Evolutionary conservation across 2,329 filamentous ascomycete species (phyloP).

Genomic region (Cladosporium sp.): DNA sequence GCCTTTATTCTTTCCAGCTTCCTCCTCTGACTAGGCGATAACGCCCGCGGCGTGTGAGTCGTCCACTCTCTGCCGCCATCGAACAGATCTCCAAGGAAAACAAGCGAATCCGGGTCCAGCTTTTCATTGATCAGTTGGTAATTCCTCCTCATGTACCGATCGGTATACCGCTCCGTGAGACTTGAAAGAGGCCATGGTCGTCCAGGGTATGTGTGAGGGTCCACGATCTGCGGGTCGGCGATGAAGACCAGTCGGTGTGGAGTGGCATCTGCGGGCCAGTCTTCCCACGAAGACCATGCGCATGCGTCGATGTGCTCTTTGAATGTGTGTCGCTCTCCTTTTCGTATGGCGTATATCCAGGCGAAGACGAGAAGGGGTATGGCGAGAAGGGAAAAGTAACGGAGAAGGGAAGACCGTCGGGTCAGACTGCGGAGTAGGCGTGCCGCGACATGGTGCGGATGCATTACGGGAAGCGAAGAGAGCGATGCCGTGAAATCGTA

Average conservation of each 20-base stretch:
- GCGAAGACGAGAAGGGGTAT: constrained; percentile 50
- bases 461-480: constrained; percentile 8
- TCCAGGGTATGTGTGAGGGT: constrained; percentile 90
- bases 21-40: constrained; percentile 19
- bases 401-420: constrained; percentile 3
- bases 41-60: constrained; percentile 40
- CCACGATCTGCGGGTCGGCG: constrained; percentile 85
- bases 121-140: constrained; percentile 71
- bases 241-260: constrained; percentile 82
- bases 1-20: constrained; percentile 16
- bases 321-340: constrained; percentile 80
- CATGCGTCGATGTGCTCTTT: constrained; percentile 63
- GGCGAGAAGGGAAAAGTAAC: constrained; percentile 5
- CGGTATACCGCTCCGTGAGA: constrained; percentile 66
- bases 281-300: constrained; percentile 82
- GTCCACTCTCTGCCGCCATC: constrained; percentile 96
- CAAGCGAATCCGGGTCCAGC: constrained; percentile 76
- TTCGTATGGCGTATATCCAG: constrained; percentile 74
- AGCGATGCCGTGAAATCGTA: neutral
- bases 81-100: constrained; percentile 92
- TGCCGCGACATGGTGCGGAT: constrained; percentile 11
- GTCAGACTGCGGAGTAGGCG: constrained; percentile 6
- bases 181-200: constrained; percentile 66
- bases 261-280: constrained; percentile 72
- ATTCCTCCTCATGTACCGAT: constrained; percentile 80